Base-by-base conservation (phyloP, 1,284 basidiomycete genomes). In the Filobasidium uniguttulatum region DNA sequence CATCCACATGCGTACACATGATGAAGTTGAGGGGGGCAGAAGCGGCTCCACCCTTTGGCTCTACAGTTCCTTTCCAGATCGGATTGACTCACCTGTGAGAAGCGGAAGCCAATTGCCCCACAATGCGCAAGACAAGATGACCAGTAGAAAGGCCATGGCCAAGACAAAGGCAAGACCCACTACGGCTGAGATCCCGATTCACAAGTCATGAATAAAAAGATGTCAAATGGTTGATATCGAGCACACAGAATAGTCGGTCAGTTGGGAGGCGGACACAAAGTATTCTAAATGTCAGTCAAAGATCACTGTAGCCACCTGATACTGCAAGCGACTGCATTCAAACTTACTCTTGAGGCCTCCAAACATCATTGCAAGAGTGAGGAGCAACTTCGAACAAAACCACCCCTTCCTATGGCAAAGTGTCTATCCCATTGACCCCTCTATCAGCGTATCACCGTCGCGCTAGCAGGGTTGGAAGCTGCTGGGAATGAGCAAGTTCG, bases 41-140 rank as follows among this genome's bases (percentile, higher is more conserved):
- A n/a, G n/a, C n/a, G n/a, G n/a, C n/a, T n/a, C n/a, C n/a, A n/a
- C n/a, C n/a, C n/a, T n/a, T n/a, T n/a, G n/a, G n/a, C 30, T 23
- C 20, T 9, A n/a, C 3, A 20, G 28, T 29, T 46, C 20, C 25
- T 17, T 26, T 22, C 22, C 34, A 22, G 33, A 17, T 23, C 46
- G 33, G 20, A 31, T 38, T 14, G 25, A 77, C 88, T 65, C 61
- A 94, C 93, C 93, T 59, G 97, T 91, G 58, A 98, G 78, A 45
- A 98, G 74, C 40, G 94, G 94, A 14, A 98, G 75, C 94, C 94
- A 99, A 70, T 99, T 98, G 30, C 79, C 72, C 83, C 85, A 98
- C 33, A 98, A 73, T 22, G 94, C 93, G 66, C 94, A 98, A 1
- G 88, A 91, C 26, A 99, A 82, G 68, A 99, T 99, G 65, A 98